phyloP scores from a whole-genome alignment of 2,329 filamentous ascomycete genomes.

The Ceratocystis alfenasii region DNA sequence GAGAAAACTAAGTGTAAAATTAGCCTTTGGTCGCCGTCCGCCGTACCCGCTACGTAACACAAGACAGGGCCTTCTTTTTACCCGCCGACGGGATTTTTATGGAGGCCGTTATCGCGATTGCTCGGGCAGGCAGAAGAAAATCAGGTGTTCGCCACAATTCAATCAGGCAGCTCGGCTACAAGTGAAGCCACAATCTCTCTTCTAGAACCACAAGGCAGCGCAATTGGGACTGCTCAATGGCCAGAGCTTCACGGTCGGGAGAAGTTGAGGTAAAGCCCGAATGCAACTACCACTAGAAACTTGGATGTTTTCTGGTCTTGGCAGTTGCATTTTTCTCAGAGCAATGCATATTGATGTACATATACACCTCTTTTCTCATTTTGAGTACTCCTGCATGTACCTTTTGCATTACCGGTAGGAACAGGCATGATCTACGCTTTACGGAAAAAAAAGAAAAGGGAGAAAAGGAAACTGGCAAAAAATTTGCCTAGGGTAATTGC shows the following conservation, averaged over 20 bases:
- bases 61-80: neutral
- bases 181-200: neutral
- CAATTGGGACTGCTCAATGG: neutral
- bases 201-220: neutral
- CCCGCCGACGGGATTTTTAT: too few species aligned
- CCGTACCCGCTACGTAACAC: neutral
- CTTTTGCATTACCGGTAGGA: too few species aligned
- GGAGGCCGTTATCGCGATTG: neutral
- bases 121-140: neutral
- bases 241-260: neutral
- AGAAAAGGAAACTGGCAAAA: neutral
- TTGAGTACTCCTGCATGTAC: too few species aligned
- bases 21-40: neutral
- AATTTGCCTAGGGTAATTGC: neutral
- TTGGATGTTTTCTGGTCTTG: conserved; percentile 7
- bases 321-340: neutral
- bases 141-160: neutral
- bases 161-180: neutral
- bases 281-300: conserved; percentile 1
- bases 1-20: neutral
- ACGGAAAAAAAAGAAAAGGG: neutral
- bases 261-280: neutral
- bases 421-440: neutral
- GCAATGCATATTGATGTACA: neutral
- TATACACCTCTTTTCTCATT: neutral